Conservation (phyloP, 495 filamentous ascomycete genomes). For the Trichoderma erinaceum region DNA sequence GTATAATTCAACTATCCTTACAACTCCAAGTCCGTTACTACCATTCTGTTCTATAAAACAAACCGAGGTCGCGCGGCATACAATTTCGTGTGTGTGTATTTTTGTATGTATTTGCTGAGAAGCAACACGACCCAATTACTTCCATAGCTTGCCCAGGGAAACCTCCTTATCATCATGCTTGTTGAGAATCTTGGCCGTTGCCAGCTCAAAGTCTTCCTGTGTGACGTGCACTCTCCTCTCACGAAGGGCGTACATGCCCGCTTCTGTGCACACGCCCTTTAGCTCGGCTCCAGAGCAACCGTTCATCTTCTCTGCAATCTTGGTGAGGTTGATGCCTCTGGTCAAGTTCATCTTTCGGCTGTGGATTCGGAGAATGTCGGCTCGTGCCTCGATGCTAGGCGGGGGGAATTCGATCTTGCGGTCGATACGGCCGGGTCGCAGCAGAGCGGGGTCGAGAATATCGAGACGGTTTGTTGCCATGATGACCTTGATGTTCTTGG, state of each 20-base stretch:
- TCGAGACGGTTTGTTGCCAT: conserved; percentile 99
- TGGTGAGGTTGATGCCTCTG: conserved; percentile 91
- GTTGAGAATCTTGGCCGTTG: conserved; percentile 98
- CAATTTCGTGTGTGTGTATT: not conserved
- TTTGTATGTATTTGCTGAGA: not conserved
- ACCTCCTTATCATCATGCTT: conserved; percentile 99
- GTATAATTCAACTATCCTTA: conserved; percentile 8
- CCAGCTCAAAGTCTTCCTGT: conserved; percentile 98
- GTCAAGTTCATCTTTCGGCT: conserved; percentile 97
- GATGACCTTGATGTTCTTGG: conserved; percentile 99
- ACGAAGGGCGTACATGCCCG: conserved; percentile 94
- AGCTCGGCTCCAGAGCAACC: conserved; percentile 95
- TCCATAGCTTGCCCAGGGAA: conserved; percentile 81
- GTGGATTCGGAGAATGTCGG: conserved; percentile 97
- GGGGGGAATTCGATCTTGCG: conserved; percentile 99
- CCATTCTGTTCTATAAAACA: not conserved
- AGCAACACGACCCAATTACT: conserved; percentile 45
- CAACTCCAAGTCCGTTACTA: conserved; percentile 3
- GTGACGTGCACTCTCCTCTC: conserved; percentile 96
- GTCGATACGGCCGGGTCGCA: conserved; percentile 94
- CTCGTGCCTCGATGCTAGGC: conserved; percentile 91
- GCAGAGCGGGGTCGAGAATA: conserved; percentile 89
- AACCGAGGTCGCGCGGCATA: not conserved
- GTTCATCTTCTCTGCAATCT: conserved; percentile 99
- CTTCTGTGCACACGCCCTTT: conserved; percentile 95